Percentiles rank a stretch among this genome's conserved stretches.
Conservation (phyloP, 495 filamentous ascomycete species). For the Immersiella caudata region DNA sequence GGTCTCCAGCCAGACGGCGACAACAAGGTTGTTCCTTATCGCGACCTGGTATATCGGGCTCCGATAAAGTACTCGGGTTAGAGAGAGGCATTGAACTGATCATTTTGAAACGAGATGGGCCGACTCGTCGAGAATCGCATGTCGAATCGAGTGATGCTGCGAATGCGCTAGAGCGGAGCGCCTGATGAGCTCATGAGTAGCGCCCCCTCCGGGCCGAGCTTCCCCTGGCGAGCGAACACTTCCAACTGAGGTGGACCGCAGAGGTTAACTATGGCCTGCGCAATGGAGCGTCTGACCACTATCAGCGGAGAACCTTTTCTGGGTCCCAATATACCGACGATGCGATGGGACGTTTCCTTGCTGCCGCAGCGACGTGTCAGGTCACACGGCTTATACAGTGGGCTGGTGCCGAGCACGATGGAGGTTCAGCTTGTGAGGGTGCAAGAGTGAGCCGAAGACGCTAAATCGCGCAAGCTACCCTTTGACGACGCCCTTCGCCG, state of each 20-base stretch:
- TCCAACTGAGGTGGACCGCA: neutral
- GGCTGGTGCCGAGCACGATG: neutral
- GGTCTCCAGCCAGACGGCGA: neutral
- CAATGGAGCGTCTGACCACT: neutral
- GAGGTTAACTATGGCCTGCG: neutral
- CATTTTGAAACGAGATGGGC: constrained; percentile 17
- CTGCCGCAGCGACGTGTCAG: constrained; percentile 14
- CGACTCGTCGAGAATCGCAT: neutral
- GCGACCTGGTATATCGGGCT: constrained; percentile 7
- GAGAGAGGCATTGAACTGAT: constrained; percentile 1
- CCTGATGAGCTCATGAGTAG: neutral
- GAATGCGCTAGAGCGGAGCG: neutral
- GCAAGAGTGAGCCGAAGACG: constrained; percentile 1
- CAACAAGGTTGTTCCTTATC: neutral
- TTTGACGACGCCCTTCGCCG: neutral
- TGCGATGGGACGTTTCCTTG: constrained; percentile 25
- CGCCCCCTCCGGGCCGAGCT: neutral
- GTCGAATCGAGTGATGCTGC: neutral
- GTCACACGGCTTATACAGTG: neutral
- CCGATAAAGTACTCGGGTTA: neutral
- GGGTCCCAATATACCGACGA: constrained; percentile 10
- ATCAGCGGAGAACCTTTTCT: neutral
- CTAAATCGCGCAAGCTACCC: constrained; percentile 32
- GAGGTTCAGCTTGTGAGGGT: neutral
- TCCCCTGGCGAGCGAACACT: neutral